Percentiles rank a stretch among this genome's conserved stretches.
Conservation (phyloP, 345 rosid species). For the Eucalyptus marginata region DNA sequence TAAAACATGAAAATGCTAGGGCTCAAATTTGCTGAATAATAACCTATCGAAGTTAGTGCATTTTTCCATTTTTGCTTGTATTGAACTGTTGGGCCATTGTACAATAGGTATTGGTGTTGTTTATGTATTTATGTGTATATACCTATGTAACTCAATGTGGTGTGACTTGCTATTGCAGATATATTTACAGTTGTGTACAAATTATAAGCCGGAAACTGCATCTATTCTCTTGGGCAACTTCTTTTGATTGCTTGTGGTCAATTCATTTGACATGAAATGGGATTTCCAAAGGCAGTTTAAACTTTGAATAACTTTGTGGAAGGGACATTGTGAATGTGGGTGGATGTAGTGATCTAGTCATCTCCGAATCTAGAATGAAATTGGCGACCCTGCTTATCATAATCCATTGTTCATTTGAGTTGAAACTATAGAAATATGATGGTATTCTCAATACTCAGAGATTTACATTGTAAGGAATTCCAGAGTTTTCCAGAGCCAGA, state of each 20-base stretch:
- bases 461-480: not conserved
- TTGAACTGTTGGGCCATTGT: not conserved
- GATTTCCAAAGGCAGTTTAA: not conserved
- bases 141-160: not conserved
- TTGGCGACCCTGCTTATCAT: not conserved
- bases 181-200: not conserved
- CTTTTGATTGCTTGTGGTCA: not conserved
- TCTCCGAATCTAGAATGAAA: not conserved
- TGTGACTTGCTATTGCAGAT: not conserved
- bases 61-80: not conserved
- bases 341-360: not conserved
- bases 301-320: not conserved
- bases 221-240: not conserved
- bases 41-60: not conserved
- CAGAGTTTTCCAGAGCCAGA: not conserved
- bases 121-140: not conserved
- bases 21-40: not conserved
- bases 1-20: not conserved
- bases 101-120: not conserved
- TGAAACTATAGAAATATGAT: not conserved
- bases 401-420: not conserved
- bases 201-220: not conserved
- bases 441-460: not conserved
- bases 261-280: not conserved
- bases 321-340: not conserved